Conservation (phyloP, 257 asterid species). For the Solanum phureja region DNA sequence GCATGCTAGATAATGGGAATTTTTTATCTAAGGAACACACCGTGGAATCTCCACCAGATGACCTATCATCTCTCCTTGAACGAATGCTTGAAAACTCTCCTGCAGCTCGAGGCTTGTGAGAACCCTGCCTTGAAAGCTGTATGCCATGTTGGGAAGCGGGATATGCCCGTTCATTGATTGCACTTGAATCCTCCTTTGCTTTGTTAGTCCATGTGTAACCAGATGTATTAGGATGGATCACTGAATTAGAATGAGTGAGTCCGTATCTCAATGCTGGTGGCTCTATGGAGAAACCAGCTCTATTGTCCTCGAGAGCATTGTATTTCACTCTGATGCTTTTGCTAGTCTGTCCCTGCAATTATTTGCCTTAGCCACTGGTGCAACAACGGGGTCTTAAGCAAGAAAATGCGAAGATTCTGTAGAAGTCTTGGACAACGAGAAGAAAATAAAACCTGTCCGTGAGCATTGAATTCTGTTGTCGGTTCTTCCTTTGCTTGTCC, state of each 20-base stretch:
- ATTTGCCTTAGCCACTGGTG: background rate
- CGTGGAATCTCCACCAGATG: conserved; percentile 4
- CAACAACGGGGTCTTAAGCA: background rate
- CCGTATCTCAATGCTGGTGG: conserved; percentile 35
- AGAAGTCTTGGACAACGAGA: background rate
- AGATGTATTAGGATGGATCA: conserved; percentile 52
- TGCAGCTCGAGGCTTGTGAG: conserved; percentile 6
- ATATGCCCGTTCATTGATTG: background rate
- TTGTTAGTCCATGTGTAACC: conserved; percentile 34
- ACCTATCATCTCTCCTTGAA: background rate
- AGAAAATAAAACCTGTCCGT: conserved; percentile 24
- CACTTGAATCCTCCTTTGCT: conserved; percentile 16
- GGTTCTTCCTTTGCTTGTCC: conserved; percentile 7
- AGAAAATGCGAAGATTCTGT: background rate
- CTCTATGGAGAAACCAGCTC: conserved; percentile 50
- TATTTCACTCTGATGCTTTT: conserved; percentile 36
- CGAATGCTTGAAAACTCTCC: conserved; percentile 7
- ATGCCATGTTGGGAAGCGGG: conserved; percentile 17
- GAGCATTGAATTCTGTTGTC: conserved; percentile 1
- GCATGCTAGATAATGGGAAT: background rate
- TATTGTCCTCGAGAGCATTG: conserved; percentile 38
- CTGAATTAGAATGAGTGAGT: conserved; percentile 47
- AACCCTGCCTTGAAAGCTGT: conserved; percentile 10
- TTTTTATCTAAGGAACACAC: background rate
- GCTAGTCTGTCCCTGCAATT: conserved; percentile 21